Evolutionary conservation across 2,329 filamentous ascomycete genomes (phyloP), one percentile per base, ranked within the genome.

Genomic region (Dothidotthia symphoricarpi): DNA sequence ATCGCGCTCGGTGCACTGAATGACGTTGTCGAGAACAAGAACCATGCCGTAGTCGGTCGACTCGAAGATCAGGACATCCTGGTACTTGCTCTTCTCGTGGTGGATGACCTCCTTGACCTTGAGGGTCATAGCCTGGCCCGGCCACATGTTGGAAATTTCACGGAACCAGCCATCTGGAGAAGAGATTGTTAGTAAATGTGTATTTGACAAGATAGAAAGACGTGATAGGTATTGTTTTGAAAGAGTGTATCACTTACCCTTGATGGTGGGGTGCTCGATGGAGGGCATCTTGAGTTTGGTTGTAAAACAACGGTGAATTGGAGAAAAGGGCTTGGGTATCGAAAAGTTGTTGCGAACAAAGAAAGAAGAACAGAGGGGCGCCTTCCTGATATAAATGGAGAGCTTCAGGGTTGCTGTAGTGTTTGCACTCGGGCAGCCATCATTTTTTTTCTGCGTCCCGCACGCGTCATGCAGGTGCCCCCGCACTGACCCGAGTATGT

Each of bases 31-130:
- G 57, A 98, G 82, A 49, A 98, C 91, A 42, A 98, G 80, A 46
- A 97, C 91, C 66, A 83, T 95, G 71, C 93, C 93, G 71, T 97
- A 86, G 79, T 97, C 83, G 76, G 85, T 95, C 59, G 88, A 95
- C 79, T 98, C 86, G 77, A 98, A 98, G 77, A 97, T 88, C 62
- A 98, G 83, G 53, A 98, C 91, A 67, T 98, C 93, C 75, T 98
- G 93, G 78, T 96, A 98, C 78, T 95, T 78, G 78, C 86, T 93
- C 82, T 96, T 97, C 78, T 98, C 93, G 78, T 97, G 91, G 80
- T 96, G 90, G 49, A 98, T 79, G 65, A 98, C 84, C 78, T 96
- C 88, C 71, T 98, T 91, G 73, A 98, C 93, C 53, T 68, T 63
- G 47, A 68, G 85, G 58, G 87, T 96, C 91, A 97, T 97, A 69